Base-by-base conservation (phyloP, 1,284 basidiomycete genomes). In the Xerocomus subilludens region DNA sequence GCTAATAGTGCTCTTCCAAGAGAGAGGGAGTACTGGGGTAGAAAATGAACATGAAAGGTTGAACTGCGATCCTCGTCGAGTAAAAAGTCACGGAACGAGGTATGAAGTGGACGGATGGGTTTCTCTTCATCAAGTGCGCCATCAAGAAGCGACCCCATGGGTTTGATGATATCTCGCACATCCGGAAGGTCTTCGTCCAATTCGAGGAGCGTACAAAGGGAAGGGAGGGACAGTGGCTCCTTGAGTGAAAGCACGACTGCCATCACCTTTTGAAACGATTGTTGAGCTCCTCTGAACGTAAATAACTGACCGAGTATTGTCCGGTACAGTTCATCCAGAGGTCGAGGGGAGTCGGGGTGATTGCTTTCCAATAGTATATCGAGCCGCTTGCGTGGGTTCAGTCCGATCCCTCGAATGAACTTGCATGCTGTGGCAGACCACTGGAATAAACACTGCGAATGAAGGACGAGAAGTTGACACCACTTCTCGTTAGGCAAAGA, bases 1-100 rank as follows among this genome's bases (percentile, higher is more conserved):
- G 18, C 42, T 3, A 79, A 64, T 14, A 56, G 64, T 36, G 78
- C 75, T 13, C n/a, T 56, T 23, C 80, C 77, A 6, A 79, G 79
- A 3, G 1, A 5, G 32, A 80, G 71, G 13, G 69, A 71, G 20
- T 81, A 77, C 0, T 9, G 25, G 25, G 80, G 56, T 51, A 69
- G 49, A 45, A 79, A 30, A 25, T n/a, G 14, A 58, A 79, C 71
- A 59, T 80, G 62, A 47, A 79, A 81, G 23, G 14, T 47, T 8
- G 70, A 33, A 45, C 66, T 67, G 23, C 27, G 53, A 25, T 4
- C 10, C 8, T 47, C 38, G 25, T 67, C 66, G 0, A 67, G 66
- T 5, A 67, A 14, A n/a, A 67, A 67, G 55, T 67, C 66, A 4
- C 27, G n/a, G 35, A 70, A 58, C 5, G 69, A 70, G 4, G 38